Percentiles rank a stretch among this genome's conserved stretches.
Evolutionary conservation across 225 moss, liverwort and hornwort genomes (phyloP).

Genomic region (Straminergon stramineum): DNA sequence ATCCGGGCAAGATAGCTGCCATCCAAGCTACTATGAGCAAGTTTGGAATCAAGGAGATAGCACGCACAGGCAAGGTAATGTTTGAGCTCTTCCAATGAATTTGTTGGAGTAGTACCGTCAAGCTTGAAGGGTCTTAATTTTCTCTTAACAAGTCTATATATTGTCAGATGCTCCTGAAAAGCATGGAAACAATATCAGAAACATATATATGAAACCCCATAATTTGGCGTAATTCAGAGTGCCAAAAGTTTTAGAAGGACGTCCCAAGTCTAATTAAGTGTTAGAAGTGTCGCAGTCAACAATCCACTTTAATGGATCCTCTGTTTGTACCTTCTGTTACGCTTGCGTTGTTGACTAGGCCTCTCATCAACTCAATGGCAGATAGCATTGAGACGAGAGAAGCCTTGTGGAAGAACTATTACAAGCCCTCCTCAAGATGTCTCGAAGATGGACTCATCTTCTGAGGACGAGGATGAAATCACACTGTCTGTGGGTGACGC

Average conservation of each 20-base stretch:
- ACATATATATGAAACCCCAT: not conserved
- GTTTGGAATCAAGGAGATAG: conserved; percentile 89
- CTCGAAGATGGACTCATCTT: conserved; percentile 6
- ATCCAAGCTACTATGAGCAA: conserved; percentile 72
- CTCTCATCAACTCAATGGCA: conserved; percentile 9
- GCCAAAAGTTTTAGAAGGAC: not conserved
- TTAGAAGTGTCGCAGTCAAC: not conserved
- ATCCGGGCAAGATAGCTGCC: conserved; percentile 86
- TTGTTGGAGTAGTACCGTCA: not conserved
- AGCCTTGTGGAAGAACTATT: conserved; percentile 18
- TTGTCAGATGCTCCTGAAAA: not conserved
- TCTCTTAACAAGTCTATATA: not conserved
- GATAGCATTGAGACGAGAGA: conserved; percentile 93
- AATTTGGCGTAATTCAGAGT: not conserved
- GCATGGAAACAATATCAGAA: not conserved
- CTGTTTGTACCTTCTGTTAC: not conserved
- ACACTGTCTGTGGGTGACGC: not conserved
- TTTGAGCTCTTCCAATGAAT: not conserved
- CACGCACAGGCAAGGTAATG: conserved; percentile 88
- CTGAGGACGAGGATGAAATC: conserved; percentile 30
- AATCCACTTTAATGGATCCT: not conserved
- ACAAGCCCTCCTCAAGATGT: conserved; percentile 9
- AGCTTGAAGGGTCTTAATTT: not conserved
- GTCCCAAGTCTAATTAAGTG: not conserved
- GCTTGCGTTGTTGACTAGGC: not conserved